Percentiles rank a stretch among this genome's conserved stretches.
These are phyloP conservation scores for Gossypium aridum DNA, from an alignment of 441 rosid genomes.

Conservation along the genomic window DNA sequence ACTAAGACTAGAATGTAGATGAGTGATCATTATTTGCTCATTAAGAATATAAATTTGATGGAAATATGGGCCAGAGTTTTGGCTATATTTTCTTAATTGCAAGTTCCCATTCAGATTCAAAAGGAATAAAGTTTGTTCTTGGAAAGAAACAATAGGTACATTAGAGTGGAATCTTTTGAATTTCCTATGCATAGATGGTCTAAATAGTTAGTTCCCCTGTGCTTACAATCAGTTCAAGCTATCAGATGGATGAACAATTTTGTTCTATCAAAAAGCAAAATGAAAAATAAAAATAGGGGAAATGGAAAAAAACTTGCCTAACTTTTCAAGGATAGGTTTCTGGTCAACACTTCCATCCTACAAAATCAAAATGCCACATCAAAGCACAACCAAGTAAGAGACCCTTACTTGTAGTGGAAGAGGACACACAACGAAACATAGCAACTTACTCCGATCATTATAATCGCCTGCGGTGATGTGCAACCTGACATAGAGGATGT, in stretches of 20 bases:
- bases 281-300: background rate
- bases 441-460: slow-evolving; percentile 69
- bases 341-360: slow-evolving; percentile 39
- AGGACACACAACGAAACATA: slow-evolving; percentile 4
- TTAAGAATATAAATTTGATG: background rate
- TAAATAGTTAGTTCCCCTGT: background rate
- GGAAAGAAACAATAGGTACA: background rate
- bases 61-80: background rate
- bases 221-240: background rate
- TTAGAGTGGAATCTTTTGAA: background rate
- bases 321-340: slow-evolving; percentile 44
- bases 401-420: slow-evolving; percentile 8
- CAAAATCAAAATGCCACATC: slow-evolving; percentile 19
- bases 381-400: slow-evolving; percentile 8
- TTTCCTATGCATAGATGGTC: background rate
- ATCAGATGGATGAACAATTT: background rate
- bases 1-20: background rate
- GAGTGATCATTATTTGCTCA: background rate
- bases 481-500: slow-evolving; percentile 44
- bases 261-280: slow-evolving; percentile 1
- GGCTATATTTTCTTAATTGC: background rate
- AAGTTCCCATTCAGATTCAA: background rate
- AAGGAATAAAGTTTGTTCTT: background rate
- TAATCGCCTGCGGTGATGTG: slow-evolving; percentile 51
- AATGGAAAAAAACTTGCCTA: slow-evolving; percentile 45